Evolutionary conservation across 2,329 filamentous ascomycete genomes (phyloP).

Genomic region (Aspergillus awamori): DNA sequence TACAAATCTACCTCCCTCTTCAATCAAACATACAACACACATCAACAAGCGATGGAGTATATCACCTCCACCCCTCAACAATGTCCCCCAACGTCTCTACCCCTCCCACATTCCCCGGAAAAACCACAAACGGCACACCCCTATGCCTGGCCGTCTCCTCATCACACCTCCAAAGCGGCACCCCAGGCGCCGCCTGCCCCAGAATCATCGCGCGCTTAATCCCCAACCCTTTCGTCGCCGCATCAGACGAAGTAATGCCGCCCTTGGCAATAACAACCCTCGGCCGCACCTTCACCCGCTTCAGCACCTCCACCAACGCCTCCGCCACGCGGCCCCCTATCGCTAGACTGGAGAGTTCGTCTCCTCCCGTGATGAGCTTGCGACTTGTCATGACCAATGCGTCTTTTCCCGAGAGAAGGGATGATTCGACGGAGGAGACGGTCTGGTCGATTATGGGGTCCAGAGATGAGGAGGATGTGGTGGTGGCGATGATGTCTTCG

Average conservation of each 20-base stretch:
- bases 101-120: constrained; percentile 62
- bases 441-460: constrained; percentile 21
- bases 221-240: constrained; percentile 59
- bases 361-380: constrained; percentile 52
- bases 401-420: constrained; percentile 53
- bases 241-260: constrained; percentile 62
- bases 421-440: constrained; percentile 35
- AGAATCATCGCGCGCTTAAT: constrained; percentile 59
- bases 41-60: too few relatives aligned
- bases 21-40: too few relatives aligned
- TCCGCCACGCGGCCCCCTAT: constrained; percentile 58
- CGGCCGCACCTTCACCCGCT: constrained; percentile 51
- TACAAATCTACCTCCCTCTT: neutral
- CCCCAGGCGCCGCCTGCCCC: constrained; percentile 60
- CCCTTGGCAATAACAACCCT: constrained; percentile 63
- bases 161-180: constrained; percentile 62
- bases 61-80: constrained; percentile 44
- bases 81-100: constrained; percentile 52
- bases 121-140: constrained; percentile 60
- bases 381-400: constrained; percentile 64
- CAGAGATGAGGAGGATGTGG: neutral
- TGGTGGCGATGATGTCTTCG: constrained; percentile 49
- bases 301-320: constrained; percentile 55
- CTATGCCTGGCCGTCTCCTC: constrained; percentile 55
- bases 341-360: constrained; percentile 56